Base-by-base conservation (phyloP, 257 asterid species). In the Mentha longifolia region DNA sequence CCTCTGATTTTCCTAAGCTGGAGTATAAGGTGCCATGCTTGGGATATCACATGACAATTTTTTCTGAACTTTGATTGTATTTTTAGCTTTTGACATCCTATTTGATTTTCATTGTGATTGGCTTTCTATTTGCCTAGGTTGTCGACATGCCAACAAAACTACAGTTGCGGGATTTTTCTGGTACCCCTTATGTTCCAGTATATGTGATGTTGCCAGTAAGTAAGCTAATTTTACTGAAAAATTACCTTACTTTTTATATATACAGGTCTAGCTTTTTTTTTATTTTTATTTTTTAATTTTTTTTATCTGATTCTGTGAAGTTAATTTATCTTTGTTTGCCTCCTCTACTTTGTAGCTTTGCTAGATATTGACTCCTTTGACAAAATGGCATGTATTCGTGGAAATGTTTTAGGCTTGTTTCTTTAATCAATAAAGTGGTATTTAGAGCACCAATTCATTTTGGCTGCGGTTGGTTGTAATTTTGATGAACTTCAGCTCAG, bases 151-250 rank as follows among this genome's bases (percentile, higher is more conserved):
- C 91, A 15, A 78, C 86, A 70, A 86, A 86, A 76, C 74, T 84
- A 76, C 92, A 81, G 86, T 97, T 85, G 81, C 87, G 75, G 79
- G 92, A 88, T 78, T 94, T 94, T 82, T 76, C 95, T 64, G 98
- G 97, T 73, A 85, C 98, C 25, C 89, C 96, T 37, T 82, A 75
- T 85, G 86, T 91, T 73, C 98, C 99, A 63, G 87, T 89, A 73
- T 94, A 87, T 78, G 96, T 87, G 71, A 88, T 85, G 99, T 89
- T 94, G 69, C 99, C 99, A 47, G 97, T 94, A 86, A 89, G 99
- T 85, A 62, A 57, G 67, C 78, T n/a, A 33, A 61, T 35, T 69
- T 56, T 73, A 9, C 37, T 46, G 28, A 6, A 45, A 58, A 60
- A 42, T 65, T 64, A 54, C 58, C n/a, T n/a, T n/a, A n/a, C 65